Evolutionary conservation across 805 yeast species (phyloP).

Genomic region (Starmerella stellata): DNA sequence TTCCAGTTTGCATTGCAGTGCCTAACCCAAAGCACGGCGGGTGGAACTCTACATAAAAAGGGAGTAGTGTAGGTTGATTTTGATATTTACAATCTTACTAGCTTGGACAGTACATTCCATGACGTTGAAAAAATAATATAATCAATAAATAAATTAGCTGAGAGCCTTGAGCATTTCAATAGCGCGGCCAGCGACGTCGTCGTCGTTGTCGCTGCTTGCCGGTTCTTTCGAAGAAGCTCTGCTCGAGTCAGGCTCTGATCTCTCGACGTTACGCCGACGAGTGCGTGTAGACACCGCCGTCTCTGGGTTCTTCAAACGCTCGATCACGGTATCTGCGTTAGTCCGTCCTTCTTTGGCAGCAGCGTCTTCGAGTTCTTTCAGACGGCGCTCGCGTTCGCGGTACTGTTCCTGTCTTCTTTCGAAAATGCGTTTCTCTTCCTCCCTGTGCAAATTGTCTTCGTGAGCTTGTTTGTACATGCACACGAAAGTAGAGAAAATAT

Average conservation of each 20-base stretch:
- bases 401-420: slow-evolving; percentile 49
- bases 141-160: neutral
- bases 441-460: slow-evolving; percentile 57
- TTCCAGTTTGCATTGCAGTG: too few species aligned
- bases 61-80: too few species aligned
- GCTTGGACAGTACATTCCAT: neutral
- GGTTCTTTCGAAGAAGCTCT: neutral
- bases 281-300: slow-evolving; percentile 53
- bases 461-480: slow-evolving; percentile 65
- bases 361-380: slow-evolving; percentile 13
- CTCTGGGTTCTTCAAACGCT: slow-evolving; percentile 73
- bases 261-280: slow-evolving; percentile 30
- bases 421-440: slow-evolving; percentile 60
- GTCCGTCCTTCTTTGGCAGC: slow-evolving; percentile 19
- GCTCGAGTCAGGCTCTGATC: too few species aligned
- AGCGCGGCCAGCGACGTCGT: neutral
- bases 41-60: too few species aligned
- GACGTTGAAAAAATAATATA: neutral
- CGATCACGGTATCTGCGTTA: slow-evolving; percentile 74
- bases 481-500: slow-evolving; percentile 62
- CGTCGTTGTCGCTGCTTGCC: neutral
- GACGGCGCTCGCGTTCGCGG: slow-evolving; percentile 9
- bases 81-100: too few species aligned
- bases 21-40: too few species aligned
- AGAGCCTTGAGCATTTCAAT: neutral